Conservation (phyloP, 176 grass and related monocot species). For the Tillandsia leiboldiana region DNA sequence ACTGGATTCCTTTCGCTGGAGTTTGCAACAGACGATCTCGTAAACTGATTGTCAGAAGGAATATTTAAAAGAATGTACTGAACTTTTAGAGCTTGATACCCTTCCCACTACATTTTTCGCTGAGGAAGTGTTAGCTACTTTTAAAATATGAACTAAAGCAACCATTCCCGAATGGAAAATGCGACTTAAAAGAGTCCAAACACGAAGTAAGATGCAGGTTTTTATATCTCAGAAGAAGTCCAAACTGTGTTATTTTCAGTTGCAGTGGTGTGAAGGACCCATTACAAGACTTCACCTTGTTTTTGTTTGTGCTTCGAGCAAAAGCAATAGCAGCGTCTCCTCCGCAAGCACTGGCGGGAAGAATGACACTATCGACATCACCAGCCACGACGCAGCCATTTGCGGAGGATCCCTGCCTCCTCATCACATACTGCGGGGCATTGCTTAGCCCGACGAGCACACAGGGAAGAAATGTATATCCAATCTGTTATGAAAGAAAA, state of each 20-base stretch:
- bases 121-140: not conserved
- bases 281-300: constrained; percentile 35
- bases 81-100: too few relatives aligned
- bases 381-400: constrained; percentile 42
- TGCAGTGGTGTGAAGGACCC: too few relatives aligned
- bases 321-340: constrained; percentile 81
- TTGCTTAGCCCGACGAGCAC: constrained; percentile 75
- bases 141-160: too few relatives aligned
- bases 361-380: constrained; percentile 80
- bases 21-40: too few relatives aligned
- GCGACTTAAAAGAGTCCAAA: too few relatives aligned
- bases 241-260: too few relatives aligned
- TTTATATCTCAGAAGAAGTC: too few relatives aligned
- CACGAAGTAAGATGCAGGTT: too few relatives aligned
- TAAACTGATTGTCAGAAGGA: not conserved
- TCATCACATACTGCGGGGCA: constrained; percentile 71
- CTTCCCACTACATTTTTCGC: not conserved
- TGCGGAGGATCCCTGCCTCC: constrained; percentile 16
- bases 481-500: constrained; percentile 46
- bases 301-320: constrained; percentile 38
- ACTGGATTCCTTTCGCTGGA: too few relatives aligned
- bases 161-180: too few relatives aligned
- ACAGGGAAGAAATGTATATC: constrained; percentile 89
- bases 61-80: not conserved
- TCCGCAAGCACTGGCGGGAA: constrained; percentile 71